Conservation (phyloP, 176 grass and related monocot genomes). For the Olyra latifolia region DNA sequence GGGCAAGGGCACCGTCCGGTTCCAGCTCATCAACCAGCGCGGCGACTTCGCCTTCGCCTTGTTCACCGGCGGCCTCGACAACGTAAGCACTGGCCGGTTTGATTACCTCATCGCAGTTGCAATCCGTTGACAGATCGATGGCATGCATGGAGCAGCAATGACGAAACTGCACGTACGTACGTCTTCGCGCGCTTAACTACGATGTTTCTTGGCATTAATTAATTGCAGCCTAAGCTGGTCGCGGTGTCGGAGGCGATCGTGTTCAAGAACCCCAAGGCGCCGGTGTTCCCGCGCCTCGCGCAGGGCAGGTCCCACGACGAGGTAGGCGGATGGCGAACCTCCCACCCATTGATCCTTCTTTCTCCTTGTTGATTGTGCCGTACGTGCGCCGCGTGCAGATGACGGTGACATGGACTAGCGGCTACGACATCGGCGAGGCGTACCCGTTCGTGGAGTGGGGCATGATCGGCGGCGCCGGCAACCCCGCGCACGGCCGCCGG, state of each 20-base stretch:
- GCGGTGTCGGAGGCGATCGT: constrained; percentile 54
- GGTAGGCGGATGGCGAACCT: neutral
- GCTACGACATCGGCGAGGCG: constrained; percentile 82
- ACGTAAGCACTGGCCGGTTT: constrained; percentile 33
- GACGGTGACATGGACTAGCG: constrained; percentile 90
- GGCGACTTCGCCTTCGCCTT: constrained; percentile 75
- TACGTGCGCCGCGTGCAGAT: constrained; percentile 40
- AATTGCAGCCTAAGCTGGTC: constrained; percentile 57
- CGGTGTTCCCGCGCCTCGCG: constrained; percentile 89
- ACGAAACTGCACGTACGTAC: too few species aligned
- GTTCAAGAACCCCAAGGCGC: constrained; percentile 84
- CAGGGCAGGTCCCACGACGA: constrained; percentile 80
- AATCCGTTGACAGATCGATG: neutral
- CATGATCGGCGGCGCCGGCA: neutral
- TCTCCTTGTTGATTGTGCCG: neutral
- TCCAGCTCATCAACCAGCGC: constrained; percentile 90
- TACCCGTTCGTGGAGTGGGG: constrained; percentile 96
- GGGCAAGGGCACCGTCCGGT: constrained; percentile 58
- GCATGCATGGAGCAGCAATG: too few species aligned
- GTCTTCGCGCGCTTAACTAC: too few species aligned
- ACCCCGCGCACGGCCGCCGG: constrained; percentile 55
- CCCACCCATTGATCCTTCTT: too few species aligned
- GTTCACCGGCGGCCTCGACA: constrained; percentile 68
- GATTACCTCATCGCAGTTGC: too few species aligned
- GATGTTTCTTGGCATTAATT: too few species aligned